A percentile compares a stretch with the other conserved stretches of the same genome.
These are phyloP conservation scores for Cladosporium sp. DNA, from an alignment of 2,329 filamentous ascomycete genomes.

Conservation along the genomic window DNA sequence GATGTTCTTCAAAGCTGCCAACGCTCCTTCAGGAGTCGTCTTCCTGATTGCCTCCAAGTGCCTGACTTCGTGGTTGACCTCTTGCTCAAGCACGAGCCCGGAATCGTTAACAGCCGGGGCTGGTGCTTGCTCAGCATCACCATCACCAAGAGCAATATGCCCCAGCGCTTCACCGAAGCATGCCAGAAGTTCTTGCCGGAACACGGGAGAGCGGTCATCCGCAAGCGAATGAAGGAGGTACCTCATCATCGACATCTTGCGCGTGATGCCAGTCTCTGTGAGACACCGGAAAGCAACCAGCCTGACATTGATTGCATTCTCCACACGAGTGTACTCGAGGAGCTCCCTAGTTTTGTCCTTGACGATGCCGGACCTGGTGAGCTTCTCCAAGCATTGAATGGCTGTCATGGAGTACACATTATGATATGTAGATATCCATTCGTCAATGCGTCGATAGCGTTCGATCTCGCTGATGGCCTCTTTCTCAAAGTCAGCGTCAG, in stretches of 20 bases:
- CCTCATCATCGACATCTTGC: slow-evolving; percentile 45
- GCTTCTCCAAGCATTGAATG: slow-evolving; percentile 51
- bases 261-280: slow-evolving; percentile 49
- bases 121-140: slow-evolving; percentile 27
- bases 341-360: slow-evolving; percentile 51
- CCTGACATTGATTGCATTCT: slow-evolving; percentile 55
- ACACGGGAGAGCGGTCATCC: slow-evolving; percentile 52
- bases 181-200: slow-evolving; percentile 47
- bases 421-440: slow-evolving; percentile 61
- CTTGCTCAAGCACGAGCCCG: slow-evolving; percentile 53
- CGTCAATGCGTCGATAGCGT: slow-evolving; percentile 57
- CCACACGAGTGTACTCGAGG: slow-evolving; percentile 53
- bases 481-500: slow-evolving; percentile 49
- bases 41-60: slow-evolving; percentile 49
- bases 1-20: slow-evolving; percentile 50
- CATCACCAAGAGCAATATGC: slow-evolving; percentile 52
- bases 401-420: slow-evolving; percentile 58
- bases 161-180: slow-evolving; percentile 52
- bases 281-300: slow-evolving; percentile 54
- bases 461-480: slow-evolving; percentile 57
- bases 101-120: slow-evolving; percentile 32
- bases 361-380: slow-evolving; percentile 49
- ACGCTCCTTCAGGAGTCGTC: slow-evolving; percentile 51
- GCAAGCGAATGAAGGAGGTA: slow-evolving; percentile 53
- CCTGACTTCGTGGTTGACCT: slow-evolving; percentile 45